phyloP scores from a whole-genome alignment of 305 asterid species.

The Fraxinus albicans region DNA sequence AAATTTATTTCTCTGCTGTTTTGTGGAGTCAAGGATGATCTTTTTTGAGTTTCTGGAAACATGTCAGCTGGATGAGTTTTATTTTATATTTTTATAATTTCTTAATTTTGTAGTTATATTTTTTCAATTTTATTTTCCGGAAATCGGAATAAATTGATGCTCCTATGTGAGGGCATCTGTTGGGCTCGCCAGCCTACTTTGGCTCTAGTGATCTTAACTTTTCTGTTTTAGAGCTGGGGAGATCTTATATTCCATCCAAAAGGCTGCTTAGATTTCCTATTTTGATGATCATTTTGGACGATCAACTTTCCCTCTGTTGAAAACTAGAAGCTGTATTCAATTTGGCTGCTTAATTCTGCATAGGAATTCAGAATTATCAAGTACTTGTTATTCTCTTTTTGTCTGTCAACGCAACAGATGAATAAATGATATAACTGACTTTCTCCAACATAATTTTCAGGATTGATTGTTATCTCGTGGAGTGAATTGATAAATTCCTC shows the following conservation, averaged over 20 bases:
- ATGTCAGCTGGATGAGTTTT: background rate
- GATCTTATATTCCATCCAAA: background rate
- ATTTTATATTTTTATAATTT: background rate
- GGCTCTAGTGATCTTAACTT: background rate
- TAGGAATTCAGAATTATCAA: constrained; percentile 2
- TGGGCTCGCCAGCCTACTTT: background rate
- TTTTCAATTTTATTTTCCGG: constrained; percentile 6
- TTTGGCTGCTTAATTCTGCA: constrained; percentile 4
- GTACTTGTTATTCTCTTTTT: background rate
- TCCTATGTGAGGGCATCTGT: constrained; percentile 5
- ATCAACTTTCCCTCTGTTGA: background rate
- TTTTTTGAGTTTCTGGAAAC: constrained; percentile 15
- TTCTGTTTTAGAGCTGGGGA: background rate
- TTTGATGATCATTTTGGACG: background rate
- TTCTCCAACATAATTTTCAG: constrained; percentile 18
- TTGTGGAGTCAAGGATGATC: constrained; percentile 26
- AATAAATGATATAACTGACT: constrained; percentile 7
- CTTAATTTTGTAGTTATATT: background rate
- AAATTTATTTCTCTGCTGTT: constrained; percentile 15
- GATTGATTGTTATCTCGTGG: constrained; percentile 28
- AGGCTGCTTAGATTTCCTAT: background rate
- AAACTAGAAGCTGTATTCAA: background rate
- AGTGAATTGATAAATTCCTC: constrained; percentile 38
- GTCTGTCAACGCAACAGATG: constrained; percentile 13
- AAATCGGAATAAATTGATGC: constrained; percentile 1